Evolutionary conservation across 2,329 filamentous ascomycete species (phyloP).

Genomic region (Plenodomus lindquistii): DNA sequence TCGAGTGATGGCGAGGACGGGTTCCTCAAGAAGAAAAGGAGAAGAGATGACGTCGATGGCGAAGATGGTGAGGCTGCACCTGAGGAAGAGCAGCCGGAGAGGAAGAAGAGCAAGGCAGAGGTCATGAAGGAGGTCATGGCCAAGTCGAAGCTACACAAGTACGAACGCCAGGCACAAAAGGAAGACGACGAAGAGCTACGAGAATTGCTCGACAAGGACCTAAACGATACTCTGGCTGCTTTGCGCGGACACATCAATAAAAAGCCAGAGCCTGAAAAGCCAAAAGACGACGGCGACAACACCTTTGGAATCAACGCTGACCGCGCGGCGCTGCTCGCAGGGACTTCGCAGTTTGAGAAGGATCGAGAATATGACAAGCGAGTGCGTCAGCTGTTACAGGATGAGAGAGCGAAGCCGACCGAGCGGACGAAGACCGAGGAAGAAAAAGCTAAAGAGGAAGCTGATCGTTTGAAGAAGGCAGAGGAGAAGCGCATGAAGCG

Average conservation of each 20-base stretch:
- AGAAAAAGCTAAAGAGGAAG: conserved; percentile 67
- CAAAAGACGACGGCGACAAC: conserved; percentile 43
- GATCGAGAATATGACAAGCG: conserved; percentile 88
- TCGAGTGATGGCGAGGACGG: conserved; percentile 47
- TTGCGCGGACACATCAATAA: conserved; percentile 62
- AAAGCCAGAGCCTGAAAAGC: conserved; percentile 49
- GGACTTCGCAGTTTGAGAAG: conserved; percentile 66
- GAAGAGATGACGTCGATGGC: conserved; percentile 54
- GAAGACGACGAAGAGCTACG: conserved; percentile 91
- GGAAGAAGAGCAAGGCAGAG: conserved; percentile 94
- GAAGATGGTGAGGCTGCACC: conserved; percentile 37
- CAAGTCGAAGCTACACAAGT: conserved; percentile 95
- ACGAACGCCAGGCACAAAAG: conserved; percentile 87
- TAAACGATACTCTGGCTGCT: conserved; percentile 74
- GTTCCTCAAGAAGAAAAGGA: conserved; percentile 48
- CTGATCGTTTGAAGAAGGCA: conserved; percentile 73
- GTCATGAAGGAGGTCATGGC: conserved; percentile 98
- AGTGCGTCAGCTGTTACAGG: conserved; percentile 79
- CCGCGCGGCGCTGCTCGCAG: conserved; percentile 63
- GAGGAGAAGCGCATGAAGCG: conserved; percentile 81
- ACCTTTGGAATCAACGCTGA: conserved; percentile 61
- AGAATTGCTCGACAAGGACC: conserved; percentile 80
- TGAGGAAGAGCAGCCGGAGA: conserved; percentile 66
- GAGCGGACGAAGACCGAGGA: conserved; percentile 75
- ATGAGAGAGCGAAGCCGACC: conserved; percentile 81